Conservation (phyloP, 2,329 filamentous ascomycete species). For the Podosphaera xanthii region DNA sequence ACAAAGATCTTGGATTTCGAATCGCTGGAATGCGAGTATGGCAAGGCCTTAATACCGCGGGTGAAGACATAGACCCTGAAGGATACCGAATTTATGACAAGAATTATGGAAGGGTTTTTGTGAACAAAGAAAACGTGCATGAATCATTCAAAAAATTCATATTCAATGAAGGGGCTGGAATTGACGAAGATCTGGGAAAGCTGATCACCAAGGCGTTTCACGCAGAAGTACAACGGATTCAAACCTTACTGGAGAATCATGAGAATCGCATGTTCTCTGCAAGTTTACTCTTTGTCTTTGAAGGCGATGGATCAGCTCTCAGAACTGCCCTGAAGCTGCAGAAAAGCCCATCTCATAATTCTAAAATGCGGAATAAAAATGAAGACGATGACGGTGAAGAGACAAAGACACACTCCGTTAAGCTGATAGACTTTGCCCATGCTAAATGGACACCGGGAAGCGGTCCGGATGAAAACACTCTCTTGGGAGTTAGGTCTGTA, state of each 20-base stretch:
- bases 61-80: constrained; percentile 28
- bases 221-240: constrained; percentile 27
- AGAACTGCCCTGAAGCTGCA: constrained; percentile 17
- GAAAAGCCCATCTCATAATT: constrained; percentile 7
- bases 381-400: constrained; percentile 29
- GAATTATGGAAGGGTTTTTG: constrained; percentile 31
- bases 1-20: constrained; percentile 35
- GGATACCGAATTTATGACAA: constrained; percentile 39
- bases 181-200: constrained; percentile 33
- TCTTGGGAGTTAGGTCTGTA: constrained; percentile 52
- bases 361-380: constrained; percentile 12
- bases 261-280: constrained; percentile 39
- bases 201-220: constrained; percentile 31
- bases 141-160: constrained; percentile 33
- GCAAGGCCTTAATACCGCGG: constrained; percentile 29
- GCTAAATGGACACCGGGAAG: constrained; percentile 57
- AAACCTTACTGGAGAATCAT: constrained; percentile 28
- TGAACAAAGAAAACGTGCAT: constrained; percentile 30
- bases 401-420: constrained; percentile 48
- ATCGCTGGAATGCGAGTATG: constrained; percentile 43
- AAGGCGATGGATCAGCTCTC: constrained; percentile 35
- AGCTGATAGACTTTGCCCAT: constrained; percentile 94
- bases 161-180: constrained; percentile 33
- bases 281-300: constrained; percentile 36
- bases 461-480: constrained; percentile 66